Percentiles rank a stretch among this genome's conserved stretches.
These are phyloP conservation scores for Trichoderma koningii DNA, from an alignment of 2,329 filamentous ascomycete species.

Conservation along the genomic window DNA sequence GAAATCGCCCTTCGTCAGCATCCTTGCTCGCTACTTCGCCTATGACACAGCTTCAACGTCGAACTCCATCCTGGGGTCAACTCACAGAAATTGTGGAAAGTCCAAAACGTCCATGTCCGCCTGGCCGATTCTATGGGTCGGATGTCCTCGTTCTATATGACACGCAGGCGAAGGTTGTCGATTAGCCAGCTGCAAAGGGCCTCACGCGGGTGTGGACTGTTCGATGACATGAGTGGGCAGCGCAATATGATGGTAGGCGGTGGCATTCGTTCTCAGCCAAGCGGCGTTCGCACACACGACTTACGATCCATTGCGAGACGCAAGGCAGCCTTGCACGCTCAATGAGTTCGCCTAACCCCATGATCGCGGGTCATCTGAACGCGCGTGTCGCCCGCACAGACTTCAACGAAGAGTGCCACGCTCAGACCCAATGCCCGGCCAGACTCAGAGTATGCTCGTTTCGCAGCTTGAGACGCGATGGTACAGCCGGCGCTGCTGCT, in stretches of 20 bases:
- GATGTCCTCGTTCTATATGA: conserved; percentile 52
- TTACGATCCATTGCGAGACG: conserved; percentile 41
- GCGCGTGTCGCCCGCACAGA: conserved; percentile 7
- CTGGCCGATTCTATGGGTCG: conserved; percentile 48
- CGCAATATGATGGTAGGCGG: not conserved
- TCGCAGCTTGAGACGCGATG: not conserved
- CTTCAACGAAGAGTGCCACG: not conserved
- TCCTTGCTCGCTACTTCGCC: not conserved
- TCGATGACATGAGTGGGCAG: not conserved
- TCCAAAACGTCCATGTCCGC: conserved; percentile 47
- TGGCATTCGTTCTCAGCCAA: not conserved
- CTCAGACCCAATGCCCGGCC: not conserved
- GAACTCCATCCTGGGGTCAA: not conserved
- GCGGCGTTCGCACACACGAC: conserved; percentile 9
- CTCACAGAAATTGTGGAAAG: conserved; percentile 50
- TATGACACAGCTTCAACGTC: not conserved
- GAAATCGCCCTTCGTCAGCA: conserved; percentile 2
- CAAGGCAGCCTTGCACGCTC: conserved; percentile 36
- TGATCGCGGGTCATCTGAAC: conserved; percentile 8
- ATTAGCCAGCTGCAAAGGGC: conserved; percentile 5
- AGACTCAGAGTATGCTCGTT: not conserved
- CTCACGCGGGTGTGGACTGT: not conserved
- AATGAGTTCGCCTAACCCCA: conserved; percentile 29
- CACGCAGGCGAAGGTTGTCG: not conserved
- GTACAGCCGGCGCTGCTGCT: not conserved